Percentiles rank a stretch among this genome's conserved stretches.
phyloP scores from a whole-genome alignment of 495 filamentous ascomycete genomes.

The Podospora pseudopauciseta region DNA sequence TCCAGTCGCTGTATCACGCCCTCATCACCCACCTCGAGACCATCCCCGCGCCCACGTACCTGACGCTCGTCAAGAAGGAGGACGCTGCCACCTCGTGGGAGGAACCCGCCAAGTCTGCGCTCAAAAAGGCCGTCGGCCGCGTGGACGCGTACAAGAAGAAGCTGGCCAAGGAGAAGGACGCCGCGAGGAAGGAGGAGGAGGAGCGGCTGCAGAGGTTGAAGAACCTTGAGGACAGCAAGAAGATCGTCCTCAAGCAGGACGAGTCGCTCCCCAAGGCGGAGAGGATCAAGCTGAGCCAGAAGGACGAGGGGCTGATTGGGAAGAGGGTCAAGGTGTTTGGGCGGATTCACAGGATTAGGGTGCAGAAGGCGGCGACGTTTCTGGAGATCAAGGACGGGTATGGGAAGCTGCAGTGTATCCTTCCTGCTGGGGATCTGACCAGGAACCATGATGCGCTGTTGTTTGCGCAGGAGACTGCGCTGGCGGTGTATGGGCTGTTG shows the following conservation, averaged over 20 bases:
- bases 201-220: constrained; percentile 61
- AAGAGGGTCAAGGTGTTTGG: constrained; percentile 80
- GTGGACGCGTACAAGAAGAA: constrained; percentile 75
- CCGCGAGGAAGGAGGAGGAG: constrained; percentile 64
- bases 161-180: constrained; percentile 63
- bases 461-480: constrained; percentile 83
- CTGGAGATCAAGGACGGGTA: constrained; percentile 85
- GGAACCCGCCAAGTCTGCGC: constrained; percentile 72
- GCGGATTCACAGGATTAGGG: constrained; percentile 76
- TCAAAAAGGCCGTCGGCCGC: constrained; percentile 76
- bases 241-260: constrained; percentile 79
- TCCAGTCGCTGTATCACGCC: constrained; percentile 74
- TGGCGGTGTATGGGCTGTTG: constrained; percentile 87
- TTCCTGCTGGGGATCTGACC: constrained; percentile 71
- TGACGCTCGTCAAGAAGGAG: constrained; percentile 63
- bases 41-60: constrained; percentile 56
- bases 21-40: constrained; percentile 64
- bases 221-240: constrained; percentile 82
- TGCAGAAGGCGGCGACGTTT: constrained; percentile 86
- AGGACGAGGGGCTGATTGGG: constrained; percentile 56
- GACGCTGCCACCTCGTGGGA: constrained; percentile 69
- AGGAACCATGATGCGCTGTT: constrained; percentile 90
- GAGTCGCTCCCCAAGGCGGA: constrained; percentile 70
- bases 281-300: constrained; percentile 68
- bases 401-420: constrained; percentile 82